Percentiles rank a stretch among this genome's conserved stretches.
phyloP scores from a whole-genome alignment of 169 alveolate species.

The Neospora caninum region DNA sequence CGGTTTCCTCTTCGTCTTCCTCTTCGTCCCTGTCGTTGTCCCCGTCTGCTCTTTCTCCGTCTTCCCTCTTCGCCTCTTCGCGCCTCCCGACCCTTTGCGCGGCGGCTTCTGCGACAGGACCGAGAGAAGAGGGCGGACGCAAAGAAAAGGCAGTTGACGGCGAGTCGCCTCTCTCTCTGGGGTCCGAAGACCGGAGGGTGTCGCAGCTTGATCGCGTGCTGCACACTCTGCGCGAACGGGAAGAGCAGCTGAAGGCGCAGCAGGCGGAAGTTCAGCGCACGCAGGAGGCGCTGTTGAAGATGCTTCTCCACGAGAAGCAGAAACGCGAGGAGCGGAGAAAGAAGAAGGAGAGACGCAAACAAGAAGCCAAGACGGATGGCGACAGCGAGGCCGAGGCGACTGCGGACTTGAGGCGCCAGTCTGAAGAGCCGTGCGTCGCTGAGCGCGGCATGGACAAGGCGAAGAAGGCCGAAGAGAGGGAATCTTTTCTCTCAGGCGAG shows the following conservation, averaged over 20 bases:
- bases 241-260: slow-evolving; percentile 35
- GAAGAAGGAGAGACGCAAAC: slow-evolving; percentile 30
- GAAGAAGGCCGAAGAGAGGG: neutral
- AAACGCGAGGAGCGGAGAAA: slow-evolving; percentile 6
- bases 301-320: neutral
- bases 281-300: neutral
- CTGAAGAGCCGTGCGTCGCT: neutral
- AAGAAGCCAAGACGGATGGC: neutral
- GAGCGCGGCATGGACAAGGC: neutral
- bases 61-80: neutral
- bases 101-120: neutral
- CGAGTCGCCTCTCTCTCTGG: neutral
- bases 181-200: neutral
- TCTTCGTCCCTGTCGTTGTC: too few relatives aligned
- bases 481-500: neutral
- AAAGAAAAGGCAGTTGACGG: neutral
- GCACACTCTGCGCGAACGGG: neutral
- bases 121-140: neutral
- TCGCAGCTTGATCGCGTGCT: slow-evolving; percentile 15
- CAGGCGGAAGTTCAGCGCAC: slow-evolving; percentile 5
- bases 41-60: neutral
- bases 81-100: neutral
- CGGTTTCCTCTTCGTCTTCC: too few relatives aligned
- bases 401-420: neutral
- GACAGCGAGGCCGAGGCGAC: neutral